Evolutionary conservation across 257 asterid species (phyloP).

Genomic region (Solanum chilense): DNA sequence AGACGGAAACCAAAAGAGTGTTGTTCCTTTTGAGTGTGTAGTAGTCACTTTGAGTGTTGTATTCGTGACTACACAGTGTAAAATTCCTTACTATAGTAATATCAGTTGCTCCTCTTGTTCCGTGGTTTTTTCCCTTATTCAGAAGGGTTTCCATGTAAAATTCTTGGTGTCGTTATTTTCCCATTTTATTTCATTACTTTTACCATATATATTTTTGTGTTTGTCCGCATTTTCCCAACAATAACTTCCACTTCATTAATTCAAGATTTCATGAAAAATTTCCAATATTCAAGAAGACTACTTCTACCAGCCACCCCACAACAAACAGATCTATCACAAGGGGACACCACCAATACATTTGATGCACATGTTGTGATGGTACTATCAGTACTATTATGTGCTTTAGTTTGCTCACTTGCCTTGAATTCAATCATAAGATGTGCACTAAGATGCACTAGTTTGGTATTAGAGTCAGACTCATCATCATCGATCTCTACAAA

Average conservation of each 20-base stretch:
- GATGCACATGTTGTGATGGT: conserved; percentile 1
- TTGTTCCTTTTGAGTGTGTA: too few relatives aligned
- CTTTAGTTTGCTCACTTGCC: not conserved
- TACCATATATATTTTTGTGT: too few relatives aligned
- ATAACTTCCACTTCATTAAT: not conserved
- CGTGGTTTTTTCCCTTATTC: too few relatives aligned
- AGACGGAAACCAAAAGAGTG: too few relatives aligned
- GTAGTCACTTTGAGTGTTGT: too few relatives aligned
- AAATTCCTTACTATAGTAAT: too few relatives aligned
- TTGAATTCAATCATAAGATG: not conserved
- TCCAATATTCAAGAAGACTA: not conserved
- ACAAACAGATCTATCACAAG: not conserved
- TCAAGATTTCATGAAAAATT: not conserved
- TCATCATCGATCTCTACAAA: not conserved
- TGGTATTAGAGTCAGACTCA: not conserved
- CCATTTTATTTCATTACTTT: too few relatives aligned
- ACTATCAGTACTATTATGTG: not conserved
- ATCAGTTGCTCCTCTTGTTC: too few relatives aligned
- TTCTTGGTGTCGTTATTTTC: too few relatives aligned
- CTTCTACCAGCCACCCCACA: not conserved
- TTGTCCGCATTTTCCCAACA: too few relatives aligned
- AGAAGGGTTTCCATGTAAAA: too few relatives aligned
- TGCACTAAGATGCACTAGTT: not conserved
- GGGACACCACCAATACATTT: not conserved
- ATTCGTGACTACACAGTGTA: too few relatives aligned